Evolutionary conservation across 192 early-diverging fungal species (phyloP).

Genomic region (Entomortierella chlamydospora): DNA sequence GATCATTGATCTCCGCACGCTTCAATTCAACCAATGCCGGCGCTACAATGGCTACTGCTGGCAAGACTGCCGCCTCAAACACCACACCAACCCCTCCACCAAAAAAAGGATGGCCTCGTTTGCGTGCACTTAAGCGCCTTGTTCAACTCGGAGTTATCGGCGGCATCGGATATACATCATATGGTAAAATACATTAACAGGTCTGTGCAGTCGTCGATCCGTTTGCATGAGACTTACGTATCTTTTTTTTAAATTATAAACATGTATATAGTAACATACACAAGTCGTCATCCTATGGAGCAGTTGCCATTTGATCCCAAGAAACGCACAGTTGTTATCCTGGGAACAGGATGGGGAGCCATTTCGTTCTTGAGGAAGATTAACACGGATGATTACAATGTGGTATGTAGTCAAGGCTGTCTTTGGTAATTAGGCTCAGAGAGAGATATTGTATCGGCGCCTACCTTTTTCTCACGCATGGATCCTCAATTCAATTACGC

Average conservation of each 20-base stretch:
- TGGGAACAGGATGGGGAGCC: constrained; percentile 51
- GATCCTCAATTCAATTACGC: not conserved
- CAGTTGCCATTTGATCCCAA: constrained; percentile 57
- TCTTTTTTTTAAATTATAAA: too few relatives aligned
- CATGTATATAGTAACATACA: constrained; percentile 58
- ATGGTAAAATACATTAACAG: constrained; percentile 39
- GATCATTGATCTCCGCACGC: constrained; percentile 12
- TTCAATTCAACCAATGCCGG: constrained; percentile 43
- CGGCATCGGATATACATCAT: constrained; percentile 36
- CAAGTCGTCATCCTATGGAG: constrained; percentile 53
- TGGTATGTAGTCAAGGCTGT: constrained; percentile 59
- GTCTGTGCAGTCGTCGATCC: too few relatives aligned
- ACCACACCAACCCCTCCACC: constrained; percentile 13
- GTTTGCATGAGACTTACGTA: too few relatives aligned
- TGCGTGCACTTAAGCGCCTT: constrained; percentile 48
- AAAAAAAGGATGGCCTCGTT: constrained; percentile 53
- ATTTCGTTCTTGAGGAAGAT: constrained; percentile 74
- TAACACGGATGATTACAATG: constrained; percentile 85
- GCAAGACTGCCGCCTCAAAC: constrained; percentile 7
- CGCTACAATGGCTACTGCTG: constrained; percentile 36
- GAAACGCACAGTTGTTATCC: constrained; percentile 47
- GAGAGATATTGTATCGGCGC: too few relatives aligned
- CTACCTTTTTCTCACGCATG: not conserved
- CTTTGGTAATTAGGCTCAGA: too few relatives aligned
- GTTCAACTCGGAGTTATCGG: constrained; percentile 53